Evolutionary conservation across 306 rosid species (phyloP), one percentile per base, ranked within the genome.

Genomic region (Lathyrus oleraceus): DNA sequence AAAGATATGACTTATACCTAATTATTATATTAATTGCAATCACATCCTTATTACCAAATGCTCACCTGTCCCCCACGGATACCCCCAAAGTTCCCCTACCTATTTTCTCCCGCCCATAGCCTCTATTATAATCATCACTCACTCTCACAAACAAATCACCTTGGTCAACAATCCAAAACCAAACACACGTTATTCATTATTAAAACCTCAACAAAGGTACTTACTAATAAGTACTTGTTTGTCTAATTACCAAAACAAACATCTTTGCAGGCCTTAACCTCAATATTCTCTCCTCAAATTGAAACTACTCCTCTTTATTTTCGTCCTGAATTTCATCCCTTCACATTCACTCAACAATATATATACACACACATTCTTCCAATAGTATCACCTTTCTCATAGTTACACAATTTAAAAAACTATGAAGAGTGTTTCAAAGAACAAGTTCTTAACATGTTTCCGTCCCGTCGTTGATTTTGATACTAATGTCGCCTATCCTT

Each of bases 381-480:
- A 17, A 4, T 6, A 43, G 4, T 4, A 65, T 48, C 30, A 45
- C 15, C 14, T 47, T 66, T 28, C 15, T 65, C n/a, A 7, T 10
- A 43, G 15, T 20, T 13, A 65, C 38, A 2, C 66, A 35, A 61
- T 8, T 15, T 4, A 0, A 0, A 27, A n/a, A n/a, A 45, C 12
- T 52, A 92, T 84, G 98, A 86, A 72, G 83, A 82, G 59, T 69
- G 79, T 11, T 66, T 80, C 91, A 17, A 83, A 76, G 49, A 89
- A 75, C 85, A 89, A 67, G 82, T 81, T 90, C 71, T 69, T 87
- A 69, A 84, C 80, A 40, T 93, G 98, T 72, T 88, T 87, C 65
- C 94, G 89, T 56, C 91, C 96, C 7, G 79, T 38, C 12, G 83
- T 72, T 12, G 89, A 85, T 47, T 59, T 82, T 36, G 96, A 82